These are phyloP conservation scores for Kitagawia praeruptora DNA, from an alignment of 129 eudicot genomes.

Conservation along the genomic window DNA sequence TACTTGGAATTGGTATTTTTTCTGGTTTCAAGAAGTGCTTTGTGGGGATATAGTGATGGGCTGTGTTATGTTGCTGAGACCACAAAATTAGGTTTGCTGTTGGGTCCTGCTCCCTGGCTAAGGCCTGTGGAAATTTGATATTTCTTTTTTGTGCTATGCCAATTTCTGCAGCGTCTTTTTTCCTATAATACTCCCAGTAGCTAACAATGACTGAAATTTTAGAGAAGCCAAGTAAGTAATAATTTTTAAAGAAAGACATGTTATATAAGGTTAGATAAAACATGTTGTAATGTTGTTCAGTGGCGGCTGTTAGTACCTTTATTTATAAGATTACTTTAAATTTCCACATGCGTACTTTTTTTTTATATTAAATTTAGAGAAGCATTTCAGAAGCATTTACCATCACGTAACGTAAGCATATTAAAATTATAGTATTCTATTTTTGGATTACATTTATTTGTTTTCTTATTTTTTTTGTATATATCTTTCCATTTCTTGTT, in stretches of 20 bases:
- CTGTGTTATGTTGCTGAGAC: background rate
- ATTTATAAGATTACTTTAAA: background rate
- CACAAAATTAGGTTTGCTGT: background rate
- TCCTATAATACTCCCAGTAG: background rate
- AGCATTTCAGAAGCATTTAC: background rate
- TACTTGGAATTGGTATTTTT: background rate
- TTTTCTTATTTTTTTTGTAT: background rate
- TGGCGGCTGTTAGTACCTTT: background rate
- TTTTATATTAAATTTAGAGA: background rate
- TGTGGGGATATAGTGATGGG: background rate
- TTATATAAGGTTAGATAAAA: background rate
- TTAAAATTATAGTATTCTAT: background rate
- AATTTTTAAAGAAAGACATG: background rate
- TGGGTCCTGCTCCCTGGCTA: background rate
- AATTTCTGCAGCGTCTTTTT: background rate
- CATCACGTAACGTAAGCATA: background rate
- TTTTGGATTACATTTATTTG: background rate
- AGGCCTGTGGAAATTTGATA: background rate
- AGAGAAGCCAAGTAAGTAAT: background rate
- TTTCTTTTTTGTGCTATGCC: background rate
- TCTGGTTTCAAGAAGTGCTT: background rate
- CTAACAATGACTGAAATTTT: background rate
- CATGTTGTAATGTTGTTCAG: background rate
- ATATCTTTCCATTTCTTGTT: conserved; percentile 3
- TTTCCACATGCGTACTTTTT: background rate